These are phyloP conservation scores for Phellopilus nigrolimitatus DNA, from an alignment of 1,284 basidiomycete species.

Conservation along the genomic window DNA sequence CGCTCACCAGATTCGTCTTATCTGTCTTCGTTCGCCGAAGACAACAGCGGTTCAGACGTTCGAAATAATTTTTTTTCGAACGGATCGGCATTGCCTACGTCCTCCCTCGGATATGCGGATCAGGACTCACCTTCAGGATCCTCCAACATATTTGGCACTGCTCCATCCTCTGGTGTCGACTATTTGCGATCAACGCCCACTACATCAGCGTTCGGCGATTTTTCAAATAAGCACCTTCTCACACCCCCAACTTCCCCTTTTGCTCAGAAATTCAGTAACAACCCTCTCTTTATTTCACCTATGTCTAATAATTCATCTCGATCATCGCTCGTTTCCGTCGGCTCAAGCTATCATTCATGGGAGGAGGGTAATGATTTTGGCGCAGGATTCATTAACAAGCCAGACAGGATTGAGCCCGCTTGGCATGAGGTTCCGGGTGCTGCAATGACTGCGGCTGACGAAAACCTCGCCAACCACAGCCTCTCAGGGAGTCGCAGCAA, in stretches of 20 bases:
- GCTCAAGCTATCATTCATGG: slow-evolving; percentile 80
- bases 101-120: slow-evolving; percentile 16
- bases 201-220: slow-evolving; percentile 3
- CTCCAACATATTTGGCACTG: neutral
- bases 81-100: slow-evolving; percentile 14
- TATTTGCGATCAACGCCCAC: neutral
- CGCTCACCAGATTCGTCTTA: slow-evolving; percentile 8
- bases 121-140: slow-evolving; percentile 10
- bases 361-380: slow-evolving; percentile 50
- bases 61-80: slow-evolving; percentile 40
- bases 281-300: slow-evolving; percentile 59
- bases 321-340: slow-evolving; percentile 70
- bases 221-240: slow-evolving; percentile 25
- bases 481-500: slow-evolving; percentile 5
- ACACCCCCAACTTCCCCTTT: slow-evolving; percentile 42
- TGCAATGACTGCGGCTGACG: slow-evolving; percentile 43
- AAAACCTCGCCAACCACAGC: neutral
- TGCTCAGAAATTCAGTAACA: slow-evolving; percentile 42
- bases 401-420: slow-evolving; percentile 40
- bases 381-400: slow-evolving; percentile 49
- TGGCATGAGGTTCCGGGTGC: slow-evolving; percentile 55
- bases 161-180: slow-evolving; percentile 5
- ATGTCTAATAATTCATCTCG: slow-evolving; percentile 62
- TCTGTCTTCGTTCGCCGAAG: slow-evolving; percentile 33
- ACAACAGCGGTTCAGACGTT: slow-evolving; percentile 48